Evolutionary conservation across 2,329 filamentous ascomycete species (phyloP).

Genomic region (Penicillium paneum): DNA sequence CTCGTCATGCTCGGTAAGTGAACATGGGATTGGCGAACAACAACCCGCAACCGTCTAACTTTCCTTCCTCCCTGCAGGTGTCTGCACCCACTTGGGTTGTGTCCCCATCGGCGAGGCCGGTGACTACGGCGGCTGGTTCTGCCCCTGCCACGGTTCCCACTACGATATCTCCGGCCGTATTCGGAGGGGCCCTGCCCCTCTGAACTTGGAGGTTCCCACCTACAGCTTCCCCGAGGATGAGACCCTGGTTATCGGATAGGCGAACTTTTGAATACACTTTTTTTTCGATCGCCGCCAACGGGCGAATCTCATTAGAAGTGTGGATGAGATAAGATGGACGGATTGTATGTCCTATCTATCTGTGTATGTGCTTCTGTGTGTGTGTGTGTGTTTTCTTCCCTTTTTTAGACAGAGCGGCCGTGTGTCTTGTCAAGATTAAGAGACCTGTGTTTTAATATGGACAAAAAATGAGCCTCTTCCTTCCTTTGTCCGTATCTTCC

Average conservation of each 20-base stretch:
- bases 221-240: slow-evolving; percentile 93
- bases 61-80: slow-evolving; percentile 56
- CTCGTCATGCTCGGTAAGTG: slow-evolving; percentile 88
- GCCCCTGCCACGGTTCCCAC: slow-evolving; percentile 99
- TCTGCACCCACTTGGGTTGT: slow-evolving; percentile 99
- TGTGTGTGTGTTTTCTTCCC: slow-evolving; percentile 19
- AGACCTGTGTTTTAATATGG: slow-evolving; percentile 41
- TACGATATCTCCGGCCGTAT: slow-evolving; percentile 99
- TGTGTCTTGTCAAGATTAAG: slow-evolving; percentile 38
- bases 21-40: background rate
- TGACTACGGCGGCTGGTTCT: slow-evolving; percentile 99
- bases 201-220: slow-evolving; percentile 91
- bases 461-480: slow-evolving; percentile 35
- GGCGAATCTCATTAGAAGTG: slow-evolving; percentile 16
- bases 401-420: slow-evolving; percentile 35
- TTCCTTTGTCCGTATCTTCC: slow-evolving; percentile 25
- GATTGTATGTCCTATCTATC: slow-evolving; percentile 20
- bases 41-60: background rate
- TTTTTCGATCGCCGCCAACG: slow-evolving; percentile 7
- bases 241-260: slow-evolving; percentile 89
- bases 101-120: slow-evolving; percentile 98
- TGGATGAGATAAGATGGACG: slow-evolving; percentile 14
- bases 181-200: slow-evolving; percentile 92
- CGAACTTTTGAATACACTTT: slow-evolving; percentile 13
- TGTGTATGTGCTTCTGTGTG: slow-evolving; percentile 26